Evolutionary conservation across 257 asterid genomes (phyloP), one percentile per base, ranked within the genome.

Genomic region (Fraxinus quadrangulata): DNA sequence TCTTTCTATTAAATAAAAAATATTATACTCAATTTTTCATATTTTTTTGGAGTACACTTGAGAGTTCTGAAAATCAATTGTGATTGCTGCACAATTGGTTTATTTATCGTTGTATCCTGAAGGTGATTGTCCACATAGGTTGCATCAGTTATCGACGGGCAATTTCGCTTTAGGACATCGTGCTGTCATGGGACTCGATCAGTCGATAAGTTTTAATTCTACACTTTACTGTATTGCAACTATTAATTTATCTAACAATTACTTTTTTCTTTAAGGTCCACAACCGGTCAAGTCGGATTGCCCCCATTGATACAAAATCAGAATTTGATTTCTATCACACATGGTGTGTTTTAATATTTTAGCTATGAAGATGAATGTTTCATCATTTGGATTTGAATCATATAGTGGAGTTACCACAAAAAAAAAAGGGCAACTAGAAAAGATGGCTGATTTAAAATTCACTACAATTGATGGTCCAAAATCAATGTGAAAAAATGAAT

Each of bases 401-500:
- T 24, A 2, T 73, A 54, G 82, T 77, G 84, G 81, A 67, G 70
- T 34, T 36, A 73, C 24, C 70, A 49, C 9, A 31, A 51, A 51
- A 5, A 7, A 8, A 5, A 7, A 8, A 2, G 17, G 66, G 2
- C 24, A 24, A 24, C 69, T 63, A 24, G 24, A 26, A 11, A 24
- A 63, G 34, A 11, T 63, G 69, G 69, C 12, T 63, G 69, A 63
- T 81, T 78, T 78, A 78, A 67, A 69, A 82, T 77, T 81, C 80
- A 74, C 84, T 79, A 83, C 85, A 71, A 86, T 79, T 75, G 81
- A 84, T 79, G 89, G 86, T 79, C 82, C 86, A 74, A 81, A 81
- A 75, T 74, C 74, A 67, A 80, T 71, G 16, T 49, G 72, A 40
- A 42, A 72, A 68, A 75, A 80, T 45, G 70, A 68, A 54, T 75